phyloP scores from a whole-genome alignment of 1,139 yeast genomes.

The Pichia sp. region DNA sequence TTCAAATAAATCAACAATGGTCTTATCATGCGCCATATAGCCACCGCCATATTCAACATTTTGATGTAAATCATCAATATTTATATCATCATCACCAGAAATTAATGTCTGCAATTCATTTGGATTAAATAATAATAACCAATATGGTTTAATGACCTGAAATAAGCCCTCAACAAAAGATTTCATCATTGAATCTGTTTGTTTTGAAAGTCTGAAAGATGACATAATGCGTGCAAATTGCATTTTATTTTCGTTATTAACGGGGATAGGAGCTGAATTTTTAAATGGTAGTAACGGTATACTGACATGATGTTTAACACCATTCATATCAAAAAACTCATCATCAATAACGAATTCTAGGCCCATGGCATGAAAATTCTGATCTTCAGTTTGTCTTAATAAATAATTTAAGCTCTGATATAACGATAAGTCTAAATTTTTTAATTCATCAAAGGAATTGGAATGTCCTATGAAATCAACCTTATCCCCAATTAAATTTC shows the following conservation, averaged over 20 bases:
- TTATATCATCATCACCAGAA: conserved; percentile 71
- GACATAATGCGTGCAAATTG: conserved; percentile 77
- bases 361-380: conserved; percentile 52
- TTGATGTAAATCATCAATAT: conserved; percentile 58
- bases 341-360: conserved; percentile 61
- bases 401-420: conserved; percentile 62
- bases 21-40: conserved; percentile 48
- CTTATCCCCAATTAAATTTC: conserved; percentile 14
- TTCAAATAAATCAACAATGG: conserved; percentile 67
- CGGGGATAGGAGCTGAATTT: background rate
- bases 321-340: conserved; percentile 29
- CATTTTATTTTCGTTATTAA: conserved; percentile 55
- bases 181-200: conserved; percentile 51
- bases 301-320: conserved; percentile 29
- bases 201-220: conserved; percentile 67
- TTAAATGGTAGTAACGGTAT: conserved; percentile 52
- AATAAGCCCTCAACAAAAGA: conserved; percentile 68
- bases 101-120: conserved; percentile 77
- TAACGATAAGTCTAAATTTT: conserved; percentile 61
- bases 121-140: conserved; percentile 84
- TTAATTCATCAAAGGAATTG: conserved; percentile 73
- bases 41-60: conserved; percentile 64
- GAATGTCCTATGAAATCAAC: conserved; percentile 30
- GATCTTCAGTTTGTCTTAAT: conserved; percentile 43
- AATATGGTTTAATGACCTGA: conserved; percentile 58